These are phyloP conservation scores for Petasospora fabianii DNA, from an alignment of 1,139 yeast species.

Conservation along the genomic window DNA sequence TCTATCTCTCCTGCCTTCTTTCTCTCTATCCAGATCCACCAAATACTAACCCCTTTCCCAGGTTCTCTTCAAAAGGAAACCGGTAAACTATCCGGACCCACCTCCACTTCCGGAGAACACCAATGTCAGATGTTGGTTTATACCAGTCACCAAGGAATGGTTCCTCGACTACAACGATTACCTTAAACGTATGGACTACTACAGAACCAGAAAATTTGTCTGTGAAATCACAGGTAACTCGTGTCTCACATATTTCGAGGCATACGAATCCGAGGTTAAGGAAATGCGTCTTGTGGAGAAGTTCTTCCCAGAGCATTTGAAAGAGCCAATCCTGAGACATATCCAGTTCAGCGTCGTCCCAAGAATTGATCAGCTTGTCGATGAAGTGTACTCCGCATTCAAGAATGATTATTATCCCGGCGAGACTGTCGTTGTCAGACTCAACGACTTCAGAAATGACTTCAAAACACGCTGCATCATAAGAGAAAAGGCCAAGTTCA, in stretches of 20 bases:
- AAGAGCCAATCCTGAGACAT: slow-evolving; percentile 84
- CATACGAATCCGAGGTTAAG: slow-evolving; percentile 66
- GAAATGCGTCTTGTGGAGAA: slow-evolving; percentile 72
- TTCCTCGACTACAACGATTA: slow-evolving; percentile 74
- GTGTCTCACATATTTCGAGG: slow-evolving; percentile 86
- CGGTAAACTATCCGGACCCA: slow-evolving; percentile 56
- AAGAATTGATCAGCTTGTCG: slow-evolving; percentile 82
- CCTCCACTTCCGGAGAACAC: slow-evolving; percentile 52
- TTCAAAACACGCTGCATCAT: slow-evolving; percentile 46
- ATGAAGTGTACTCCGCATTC: slow-evolving; percentile 71
- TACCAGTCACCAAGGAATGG: slow-evolving; percentile 87
- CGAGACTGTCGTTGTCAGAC: slow-evolving; percentile 66
- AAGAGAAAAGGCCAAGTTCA: slow-evolving; percentile 56
- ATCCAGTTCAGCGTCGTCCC: slow-evolving; percentile 83
- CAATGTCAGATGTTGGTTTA: slow-evolving; percentile 63
- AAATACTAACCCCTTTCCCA: slow-evolving; percentile 11
- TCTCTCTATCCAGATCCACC: too few species aligned
- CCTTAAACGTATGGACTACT: slow-evolving; percentile 64
- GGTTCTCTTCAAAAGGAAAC: slow-evolving; percentile 75
- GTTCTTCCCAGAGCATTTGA: slow-evolving; percentile 84
- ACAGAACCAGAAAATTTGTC: slow-evolving; percentile 73
- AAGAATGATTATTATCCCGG: slow-evolving; percentile 90
- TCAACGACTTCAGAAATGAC: slow-evolving; percentile 28
- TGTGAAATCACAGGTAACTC: slow-evolving; percentile 97
- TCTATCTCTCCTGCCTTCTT: too few species aligned